Base-by-base conservation (phyloP, 805 yeast species). In the Kodamaea leandrae region DNA sequence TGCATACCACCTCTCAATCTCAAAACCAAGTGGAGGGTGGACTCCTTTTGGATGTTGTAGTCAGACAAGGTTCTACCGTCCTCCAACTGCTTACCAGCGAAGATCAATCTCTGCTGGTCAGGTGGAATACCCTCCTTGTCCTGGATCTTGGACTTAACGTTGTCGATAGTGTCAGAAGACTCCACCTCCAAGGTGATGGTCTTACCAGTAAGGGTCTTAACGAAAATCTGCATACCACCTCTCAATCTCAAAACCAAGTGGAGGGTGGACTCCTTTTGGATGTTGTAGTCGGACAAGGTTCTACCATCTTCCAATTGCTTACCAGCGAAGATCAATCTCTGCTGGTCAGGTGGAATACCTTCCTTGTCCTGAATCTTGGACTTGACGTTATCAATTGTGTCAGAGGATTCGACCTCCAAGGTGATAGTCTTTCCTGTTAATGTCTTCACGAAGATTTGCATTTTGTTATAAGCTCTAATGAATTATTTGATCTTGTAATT, bases 91-190 rank as follows among this genome's bases (percentile, higher is more conserved):
- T 91, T 91, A 80, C 99, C 99, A 68, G 98, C 98, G 68, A 93
- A 91, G 82, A 91, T 91, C 67, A 93, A 85, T 80, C 99, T 88
- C 80, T 91, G 98, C 76, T 91, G 98, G 77, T 91, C 97, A 65
- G 98, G 97, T 72, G 98, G 98, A 60, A 91, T 91, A 71, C 97
- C 97, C 76, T 91, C 98, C 82, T 90, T 90, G 83, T 91, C 96
- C 78, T 88, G 96, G 74, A 89, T 90, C 84, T 90, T 90, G 70
- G 96, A 82, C 82, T 90, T 89, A 82, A 89, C 96, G 68, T 89
- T 89, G 86, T 90, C 96, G 76, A 89, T 89, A 70, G 96, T 88
- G 84, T 89, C 97, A 64, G 96, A 86, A 61, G 96, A 88, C 82
- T 89, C 97, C 70, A 89, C 97, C 82, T 89, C 96, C 66, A 89